phyloP scores from a whole-genome alignment of 192 early-diverging fungal genomes.

The Linnemannia elongata region DNA sequence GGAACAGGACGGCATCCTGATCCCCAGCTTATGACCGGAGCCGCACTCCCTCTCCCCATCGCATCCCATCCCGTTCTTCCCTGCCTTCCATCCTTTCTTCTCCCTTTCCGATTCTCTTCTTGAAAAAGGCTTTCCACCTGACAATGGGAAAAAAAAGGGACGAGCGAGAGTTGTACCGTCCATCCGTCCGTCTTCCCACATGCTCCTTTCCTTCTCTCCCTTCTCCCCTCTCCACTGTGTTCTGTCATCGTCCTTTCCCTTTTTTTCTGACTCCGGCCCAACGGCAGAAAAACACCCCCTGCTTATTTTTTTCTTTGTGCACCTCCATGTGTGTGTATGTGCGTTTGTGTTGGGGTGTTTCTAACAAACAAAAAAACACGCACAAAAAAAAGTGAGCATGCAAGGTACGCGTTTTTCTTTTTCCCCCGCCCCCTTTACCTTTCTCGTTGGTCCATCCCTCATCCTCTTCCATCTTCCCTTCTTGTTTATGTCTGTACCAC shows the following conservation, averaged over 20 bases:
- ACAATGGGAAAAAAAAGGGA: not conserved
- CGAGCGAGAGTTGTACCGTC: not conserved
- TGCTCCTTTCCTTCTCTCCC: not conserved
- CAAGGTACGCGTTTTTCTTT: not conserved
- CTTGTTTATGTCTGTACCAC: conserved; percentile 4
- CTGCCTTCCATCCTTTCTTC: not conserved
- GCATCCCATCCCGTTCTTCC: not conserved
- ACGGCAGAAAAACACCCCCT: conserved; percentile 5
- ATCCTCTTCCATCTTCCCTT: not conserved
- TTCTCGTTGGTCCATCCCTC: too few species aligned
- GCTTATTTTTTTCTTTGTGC: not conserved
- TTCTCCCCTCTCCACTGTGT: not conserved
- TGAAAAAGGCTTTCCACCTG: not conserved
- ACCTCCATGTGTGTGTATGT: not conserved
- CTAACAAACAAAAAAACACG: not conserved
- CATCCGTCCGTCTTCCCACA: not conserved
- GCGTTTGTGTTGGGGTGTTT: not conserved
- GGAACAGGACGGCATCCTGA: not conserved
- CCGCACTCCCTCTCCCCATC: not conserved
- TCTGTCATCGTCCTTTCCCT: not conserved
- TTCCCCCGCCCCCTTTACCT: not conserved
- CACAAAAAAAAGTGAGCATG: not conserved
- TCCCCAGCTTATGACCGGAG: not conserved
- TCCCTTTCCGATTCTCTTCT: not conserved
- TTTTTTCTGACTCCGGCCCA: conserved; percentile 12